Evolutionary conservation across 176 grass and related monocot genomes (phyloP), one percentile per base, ranked within the genome.

Genomic region (Cenchrus americanus): DNA sequence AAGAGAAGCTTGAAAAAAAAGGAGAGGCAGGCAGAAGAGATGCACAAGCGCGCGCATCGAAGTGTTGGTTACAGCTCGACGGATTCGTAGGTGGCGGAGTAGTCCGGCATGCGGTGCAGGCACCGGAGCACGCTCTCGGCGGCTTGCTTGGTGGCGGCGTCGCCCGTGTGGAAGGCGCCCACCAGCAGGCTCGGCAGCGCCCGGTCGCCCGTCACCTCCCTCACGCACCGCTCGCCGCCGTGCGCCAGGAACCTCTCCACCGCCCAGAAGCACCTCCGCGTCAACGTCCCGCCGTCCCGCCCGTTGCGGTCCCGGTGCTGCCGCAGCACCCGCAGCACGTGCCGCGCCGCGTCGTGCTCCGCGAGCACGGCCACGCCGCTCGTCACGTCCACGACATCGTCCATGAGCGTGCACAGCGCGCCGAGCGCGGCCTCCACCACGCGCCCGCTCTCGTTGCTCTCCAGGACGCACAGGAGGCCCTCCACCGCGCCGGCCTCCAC

Each of bases 41-140:
- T 44, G 10, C 54, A 23, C 30, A 13, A 22, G 53, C 10, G 26
- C 41, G 7, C n/a, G 19, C 17, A 76, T 76, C 54, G 24, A 55
- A 21, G 42, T 40, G 42, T 15, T 27, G 7, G 18, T 9, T 79
- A 78, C 69, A 92, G 49, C 26, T 91, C 88, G 37, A 89, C 54
- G 43, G 88, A 94, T 10, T 82, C 78, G 15, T 86, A 86, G 64
- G 83, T 89, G 13, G 77, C 81, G 6, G 93, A 94, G 80, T 83
- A 90, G 62, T 94, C 81, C 0, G 94, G 87, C 60, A 92, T 89
- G 50, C 81, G 84, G 80, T 99, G 80, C 32, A 99, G 80, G 82
- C 83, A 78, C 81, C 89, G 86, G 58, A 99, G 93, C 57, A 99
- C 86, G 88, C 83, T 92, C 93, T 96, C 91, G 22, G 97, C 91